Evolutionary conservation across 805 yeast species (phyloP).

Genomic region (Vanderwaltozyma tropicalis): DNA sequence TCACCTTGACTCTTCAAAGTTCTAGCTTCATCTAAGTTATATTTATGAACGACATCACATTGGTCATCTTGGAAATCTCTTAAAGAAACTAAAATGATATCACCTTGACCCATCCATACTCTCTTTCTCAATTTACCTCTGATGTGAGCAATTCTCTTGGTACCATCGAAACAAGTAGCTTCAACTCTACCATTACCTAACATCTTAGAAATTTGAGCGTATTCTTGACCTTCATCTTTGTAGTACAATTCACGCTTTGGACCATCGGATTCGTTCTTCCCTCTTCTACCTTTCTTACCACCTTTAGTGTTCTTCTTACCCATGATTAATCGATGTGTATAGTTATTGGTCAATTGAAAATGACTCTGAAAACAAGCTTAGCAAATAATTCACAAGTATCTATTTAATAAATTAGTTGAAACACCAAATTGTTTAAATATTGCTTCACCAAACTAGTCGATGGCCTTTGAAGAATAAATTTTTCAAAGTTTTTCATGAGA

Average conservation of each 20-base stretch:
- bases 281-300: constrained; percentile 92
- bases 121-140: constrained; percentile 99
- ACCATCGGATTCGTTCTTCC: constrained; percentile 85
- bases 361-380: too few relatives aligned
- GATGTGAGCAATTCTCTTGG: constrained; percentile 90
- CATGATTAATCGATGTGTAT: constrained; percentile 16
- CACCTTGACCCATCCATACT: constrained; percentile 99
- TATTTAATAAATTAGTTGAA: too few relatives aligned
- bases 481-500: neutral
- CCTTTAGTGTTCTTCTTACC: constrained; percentile 42
- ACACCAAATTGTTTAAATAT: too few relatives aligned
- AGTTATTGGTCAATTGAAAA: neutral
- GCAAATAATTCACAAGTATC: too few relatives aligned
- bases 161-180: constrained; percentile 90
- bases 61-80: constrained; percentile 98
- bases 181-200: constrained; percentile 96
- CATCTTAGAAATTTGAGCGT: constrained; percentile 97
- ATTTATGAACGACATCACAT: constrained; percentile 96
- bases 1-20: constrained; percentile 92
- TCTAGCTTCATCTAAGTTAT: constrained; percentile 96
- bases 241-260: constrained; percentile 89
- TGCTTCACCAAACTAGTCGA: too few relatives aligned
- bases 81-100: constrained; percentile 85
- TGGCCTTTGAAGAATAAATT: neutral
- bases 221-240: constrained; percentile 96